Percentiles rank a stretch among this genome's conserved stretches.
Evolutionary conservation across 2,329 filamentous ascomycete genomes (phyloP).

Genomic region (Penicillium olsonii): DNA sequence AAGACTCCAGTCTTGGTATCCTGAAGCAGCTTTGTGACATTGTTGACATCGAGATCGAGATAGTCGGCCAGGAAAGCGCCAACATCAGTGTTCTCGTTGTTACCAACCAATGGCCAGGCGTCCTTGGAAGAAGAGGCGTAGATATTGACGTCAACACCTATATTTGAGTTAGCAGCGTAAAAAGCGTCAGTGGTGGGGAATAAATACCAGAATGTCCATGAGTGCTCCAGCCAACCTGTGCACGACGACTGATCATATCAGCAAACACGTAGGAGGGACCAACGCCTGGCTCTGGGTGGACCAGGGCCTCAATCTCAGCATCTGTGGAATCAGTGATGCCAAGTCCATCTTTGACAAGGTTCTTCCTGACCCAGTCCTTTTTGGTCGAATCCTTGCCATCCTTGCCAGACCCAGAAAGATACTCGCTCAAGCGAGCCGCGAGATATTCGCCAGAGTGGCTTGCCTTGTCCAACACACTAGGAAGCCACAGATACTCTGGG

Average conservation of each 20-base stretch:
- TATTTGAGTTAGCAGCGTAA: constrained; percentile 16
- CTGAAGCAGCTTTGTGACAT: constrained; percentile 73
- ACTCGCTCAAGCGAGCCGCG: constrained; percentile 60
- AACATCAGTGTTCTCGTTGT: constrained; percentile 93
- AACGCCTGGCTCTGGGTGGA: constrained; percentile 58
- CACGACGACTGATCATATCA: constrained; percentile 81
- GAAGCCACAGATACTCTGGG: constrained; percentile 75
- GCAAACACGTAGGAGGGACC: constrained; percentile 66
- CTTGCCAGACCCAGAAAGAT: constrained; percentile 51
- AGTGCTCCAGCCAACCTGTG: constrained; percentile 90
- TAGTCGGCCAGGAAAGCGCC: constrained; percentile 80
- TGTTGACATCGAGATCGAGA: constrained; percentile 74
- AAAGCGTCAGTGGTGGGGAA: neutral
- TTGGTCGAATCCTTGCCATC: constrained; percentile 50
- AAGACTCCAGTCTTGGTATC: constrained; percentile 18
- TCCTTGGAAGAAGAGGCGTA: constrained; percentile 74
- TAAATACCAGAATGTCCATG: constrained; percentile 74
- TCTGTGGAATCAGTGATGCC: constrained; percentile 74
- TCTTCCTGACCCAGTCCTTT: constrained; percentile 64
- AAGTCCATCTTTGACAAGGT: constrained; percentile 69
- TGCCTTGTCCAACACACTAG: constrained; percentile 75
- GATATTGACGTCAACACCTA: constrained; percentile 91
- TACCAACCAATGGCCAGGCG: constrained; percentile 69
- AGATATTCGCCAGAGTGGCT: constrained; percentile 74
- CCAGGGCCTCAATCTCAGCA: constrained; percentile 68